phyloP scores from a whole-genome alignment of 139 green algal species.

The Chlorella vulgaris region DNA sequence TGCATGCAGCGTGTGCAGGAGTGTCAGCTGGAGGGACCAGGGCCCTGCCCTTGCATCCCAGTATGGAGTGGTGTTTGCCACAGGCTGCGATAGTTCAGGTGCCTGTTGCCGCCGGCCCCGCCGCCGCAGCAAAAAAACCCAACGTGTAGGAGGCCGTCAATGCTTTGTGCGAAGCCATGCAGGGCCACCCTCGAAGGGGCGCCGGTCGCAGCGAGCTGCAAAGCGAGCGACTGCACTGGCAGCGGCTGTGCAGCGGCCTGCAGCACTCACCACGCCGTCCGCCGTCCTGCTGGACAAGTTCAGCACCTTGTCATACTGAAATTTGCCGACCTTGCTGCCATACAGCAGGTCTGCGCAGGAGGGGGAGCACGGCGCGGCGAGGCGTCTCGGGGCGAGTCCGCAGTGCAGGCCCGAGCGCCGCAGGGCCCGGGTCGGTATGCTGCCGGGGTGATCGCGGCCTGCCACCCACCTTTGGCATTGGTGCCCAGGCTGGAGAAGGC shows the following conservation, averaged over 20 bases:
- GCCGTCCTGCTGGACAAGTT: slow-evolving; percentile 52
- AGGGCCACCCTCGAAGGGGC: too few relatives aligned
- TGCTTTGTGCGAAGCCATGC: too few relatives aligned
- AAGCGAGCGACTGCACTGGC: neutral
- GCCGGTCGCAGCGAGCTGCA: neutral
- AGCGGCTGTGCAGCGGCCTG: neutral
- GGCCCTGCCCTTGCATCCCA: neutral
- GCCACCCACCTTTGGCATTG: slow-evolving; percentile 14
- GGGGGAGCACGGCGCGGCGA: neutral
- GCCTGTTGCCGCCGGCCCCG: too few relatives aligned
- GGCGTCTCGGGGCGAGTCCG: neutral
- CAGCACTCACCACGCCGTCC: slow-evolving; percentile 59
- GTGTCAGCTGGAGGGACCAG: neutral
- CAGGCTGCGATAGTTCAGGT: too few relatives aligned
- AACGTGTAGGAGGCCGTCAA: too few relatives aligned
- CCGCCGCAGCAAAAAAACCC: too few relatives aligned
- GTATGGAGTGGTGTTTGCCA: too few relatives aligned
- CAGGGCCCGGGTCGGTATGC: neutral
- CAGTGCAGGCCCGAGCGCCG: too few relatives aligned
- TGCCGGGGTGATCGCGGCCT: neutral
- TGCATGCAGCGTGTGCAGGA: neutral
- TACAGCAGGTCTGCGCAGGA: slow-evolving; percentile 57
- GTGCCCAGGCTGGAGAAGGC: slow-evolving; percentile 11
- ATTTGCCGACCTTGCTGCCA: slow-evolving; percentile 48
- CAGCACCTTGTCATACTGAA: slow-evolving; percentile 52